Evolutionary conservation across 2,329 filamentous ascomycete genomes (phyloP).

Genomic region (Colletotrichum spaethianum): DNA sequence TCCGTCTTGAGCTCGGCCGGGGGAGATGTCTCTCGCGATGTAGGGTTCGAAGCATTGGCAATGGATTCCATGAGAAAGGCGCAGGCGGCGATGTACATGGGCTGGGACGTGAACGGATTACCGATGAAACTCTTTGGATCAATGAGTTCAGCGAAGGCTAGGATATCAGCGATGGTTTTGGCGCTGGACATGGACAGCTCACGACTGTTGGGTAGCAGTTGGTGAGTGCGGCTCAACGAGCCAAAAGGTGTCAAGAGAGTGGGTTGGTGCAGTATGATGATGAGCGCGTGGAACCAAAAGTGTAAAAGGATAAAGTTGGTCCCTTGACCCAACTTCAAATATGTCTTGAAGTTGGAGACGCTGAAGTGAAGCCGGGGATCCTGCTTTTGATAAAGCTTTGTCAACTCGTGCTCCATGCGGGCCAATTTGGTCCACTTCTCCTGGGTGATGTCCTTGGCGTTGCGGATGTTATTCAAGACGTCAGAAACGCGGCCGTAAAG

Average conservation of each 20-base stretch:
- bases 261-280: constrained; percentile 88
- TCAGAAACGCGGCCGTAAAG: constrained; percentile 89
- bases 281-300: constrained; percentile 90
- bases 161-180: constrained; percentile 91
- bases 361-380: constrained; percentile 86
- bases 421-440: constrained; percentile 81
- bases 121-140: constrained; percentile 89
- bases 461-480: constrained; percentile 84
- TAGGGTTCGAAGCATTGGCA: constrained; percentile 76
- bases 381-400: constrained; percentile 78
- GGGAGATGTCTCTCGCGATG: constrained; percentile 73
- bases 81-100: constrained; percentile 92
- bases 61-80: constrained; percentile 89
- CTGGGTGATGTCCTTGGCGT: constrained; percentile 79
- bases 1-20: constrained; percentile 49
- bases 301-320: constrained; percentile 90
- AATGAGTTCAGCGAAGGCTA: constrained; percentile 88
- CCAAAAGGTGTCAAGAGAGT: constrained; percentile 84
- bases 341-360: constrained; percentile 87
- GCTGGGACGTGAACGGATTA: constrained; percentile 91
- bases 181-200: constrained; percentile 89
- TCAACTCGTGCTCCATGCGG: constrained; percentile 86
- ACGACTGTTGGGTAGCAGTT: constrained; percentile 84
- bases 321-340: constrained; percentile 84
- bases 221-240: constrained; percentile 71